Evolutionary conservation across 768 basidiomycete genomes (phyloP).

Genomic region (Lactifluus echinatus): DNA sequence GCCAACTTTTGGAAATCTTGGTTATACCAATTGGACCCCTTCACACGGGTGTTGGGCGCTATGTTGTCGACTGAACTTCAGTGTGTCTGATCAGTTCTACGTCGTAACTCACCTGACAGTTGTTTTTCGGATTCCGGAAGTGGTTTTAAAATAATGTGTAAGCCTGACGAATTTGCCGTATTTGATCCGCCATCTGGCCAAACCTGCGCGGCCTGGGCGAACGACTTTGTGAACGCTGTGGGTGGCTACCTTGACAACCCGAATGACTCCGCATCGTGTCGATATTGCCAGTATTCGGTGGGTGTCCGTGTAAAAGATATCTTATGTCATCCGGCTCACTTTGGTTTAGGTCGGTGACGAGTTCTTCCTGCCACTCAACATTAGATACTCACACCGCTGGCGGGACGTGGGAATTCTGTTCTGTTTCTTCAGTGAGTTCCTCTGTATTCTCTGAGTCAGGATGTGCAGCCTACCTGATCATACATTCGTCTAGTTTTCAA

Average conservation of each 20-base stretch:
- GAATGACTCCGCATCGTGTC: slow-evolving; percentile 49
- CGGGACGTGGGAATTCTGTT: slow-evolving; percentile 61
- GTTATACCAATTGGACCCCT: slow-evolving; percentile 70
- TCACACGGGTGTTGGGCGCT: slow-evolving; percentile 64
- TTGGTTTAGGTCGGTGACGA: slow-evolving; percentile 48
- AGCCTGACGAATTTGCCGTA: slow-evolving; percentile 54
- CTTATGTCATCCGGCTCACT: background rate
- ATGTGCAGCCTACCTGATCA: background rate
- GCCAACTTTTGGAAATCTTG: slow-evolving; percentile 66
- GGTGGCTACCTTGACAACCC: slow-evolving; percentile 74
- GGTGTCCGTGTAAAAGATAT: slow-evolving; percentile 9
- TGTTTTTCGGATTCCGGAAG: slow-evolving; percentile 32
- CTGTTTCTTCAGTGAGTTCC: slow-evolving; percentile 44
- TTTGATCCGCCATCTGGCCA: slow-evolving; percentile 70
- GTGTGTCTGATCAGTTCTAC: slow-evolving; percentile 27
- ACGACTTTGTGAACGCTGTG: slow-evolving; percentile 47
- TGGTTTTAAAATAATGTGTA: slow-evolving; percentile 59
- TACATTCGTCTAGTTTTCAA: slow-evolving; percentile 48
- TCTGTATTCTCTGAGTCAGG: too few relatives aligned
- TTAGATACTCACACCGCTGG: slow-evolving; percentile 53
- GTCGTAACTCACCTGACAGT: background rate
- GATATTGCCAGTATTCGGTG: slow-evolving; percentile 60
- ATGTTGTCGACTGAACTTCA: slow-evolving; percentile 75
- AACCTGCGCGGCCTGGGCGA: slow-evolving; percentile 64
- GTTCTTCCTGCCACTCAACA: slow-evolving; percentile 62